Evolutionary conservation across 2,329 filamentous ascomycete species (phyloP), one percentile per base, ranked within the genome.

Genomic region (Plectosphaerella cucumerina): DNA sequence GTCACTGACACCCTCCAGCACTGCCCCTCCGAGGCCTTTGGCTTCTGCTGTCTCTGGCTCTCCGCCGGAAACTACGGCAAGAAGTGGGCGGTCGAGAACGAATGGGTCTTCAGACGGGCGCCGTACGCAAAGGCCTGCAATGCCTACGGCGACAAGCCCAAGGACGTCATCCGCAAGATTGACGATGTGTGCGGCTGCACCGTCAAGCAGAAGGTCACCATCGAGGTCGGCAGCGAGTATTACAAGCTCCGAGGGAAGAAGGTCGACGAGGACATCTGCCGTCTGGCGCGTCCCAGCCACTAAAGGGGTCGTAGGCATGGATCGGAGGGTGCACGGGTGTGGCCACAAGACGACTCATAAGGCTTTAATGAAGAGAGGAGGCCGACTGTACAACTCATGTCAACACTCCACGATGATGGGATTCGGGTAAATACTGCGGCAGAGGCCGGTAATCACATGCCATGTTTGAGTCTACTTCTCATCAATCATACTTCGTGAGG

Each of bases 101-200:
- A 49, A 8, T 22, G 43, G 31, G n/a, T 50, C n/a, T 44, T 48
- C 39, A 21, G 37, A 21, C 34, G 43, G 14, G 51, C 45, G 11
- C 45, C 50, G 6, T 52, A 52, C 22, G 33, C 50, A 8, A 22
- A 26, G 15, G 47, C 42, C 45, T 53, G 51, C 45, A 44, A 50
- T 21, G 23, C 18, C 34, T 22, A 18, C 21, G 26, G 43, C n/a
- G 51, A 53, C 51, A 49, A n/a, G 44, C 17, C 22, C 22, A 17
- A 21, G 44, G 39, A 48, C 34, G 39, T 53, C 8, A 20, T 53
- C 26, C 26, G 26, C 23, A 50, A 50, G 45, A 47, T 53, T 48
- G 48, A 53, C 48, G 51, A 53, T 34, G 48, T 47, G 45, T 53
- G 51, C 48, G 51, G 48, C 45, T 53, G 51, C 45, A 53, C 48